Evolutionary conservation across 140 eudicot species (phyloP).

Genomic region (Stevia rebaudiana): DNA sequence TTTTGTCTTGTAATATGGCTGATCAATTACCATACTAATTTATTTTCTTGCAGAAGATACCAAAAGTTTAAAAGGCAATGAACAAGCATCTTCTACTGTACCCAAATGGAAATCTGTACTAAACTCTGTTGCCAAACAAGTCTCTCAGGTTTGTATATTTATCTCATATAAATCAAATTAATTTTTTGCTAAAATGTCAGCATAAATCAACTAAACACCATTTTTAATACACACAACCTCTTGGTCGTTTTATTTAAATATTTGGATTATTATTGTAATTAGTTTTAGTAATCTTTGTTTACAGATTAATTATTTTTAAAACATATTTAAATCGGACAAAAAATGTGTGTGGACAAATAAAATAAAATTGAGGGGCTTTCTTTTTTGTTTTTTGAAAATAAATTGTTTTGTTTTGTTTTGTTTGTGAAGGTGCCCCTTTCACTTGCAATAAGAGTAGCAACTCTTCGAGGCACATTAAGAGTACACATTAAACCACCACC

Average conservation of each 20-base stretch:
- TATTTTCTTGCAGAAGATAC: slow-evolving; percentile 43
- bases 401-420: slow-evolving; percentile 8
- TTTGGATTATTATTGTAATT: background rate
- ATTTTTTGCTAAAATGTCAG: no score
- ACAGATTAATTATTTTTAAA: background rate
- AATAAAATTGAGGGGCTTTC: no score
- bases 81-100: slow-evolving; percentile 34
- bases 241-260: background rate
- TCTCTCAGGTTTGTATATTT: slow-evolving; percentile 85
- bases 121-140: slow-evolving; percentile 77
- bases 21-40: background rate
- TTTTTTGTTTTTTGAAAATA: no score
- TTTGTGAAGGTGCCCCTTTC: slow-evolving; percentile 73
- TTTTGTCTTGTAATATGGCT: no score
- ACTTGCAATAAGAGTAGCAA: slow-evolving; percentile 60
- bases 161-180: no score
- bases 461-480: slow-evolving; percentile 72
- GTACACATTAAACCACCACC: slow-evolving; percentile 86
- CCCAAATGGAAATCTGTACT: slow-evolving; percentile 74
- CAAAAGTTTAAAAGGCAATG: slow-evolving; percentile 38
- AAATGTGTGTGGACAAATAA: no score
- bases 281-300: background rate
- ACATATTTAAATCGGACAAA: no score
- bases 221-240: background rate
- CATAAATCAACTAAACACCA: background rate